Evolutionary conservation across 257 asterid species (phyloP).

Genomic region (Jaltomata sinuosa): DNA sequence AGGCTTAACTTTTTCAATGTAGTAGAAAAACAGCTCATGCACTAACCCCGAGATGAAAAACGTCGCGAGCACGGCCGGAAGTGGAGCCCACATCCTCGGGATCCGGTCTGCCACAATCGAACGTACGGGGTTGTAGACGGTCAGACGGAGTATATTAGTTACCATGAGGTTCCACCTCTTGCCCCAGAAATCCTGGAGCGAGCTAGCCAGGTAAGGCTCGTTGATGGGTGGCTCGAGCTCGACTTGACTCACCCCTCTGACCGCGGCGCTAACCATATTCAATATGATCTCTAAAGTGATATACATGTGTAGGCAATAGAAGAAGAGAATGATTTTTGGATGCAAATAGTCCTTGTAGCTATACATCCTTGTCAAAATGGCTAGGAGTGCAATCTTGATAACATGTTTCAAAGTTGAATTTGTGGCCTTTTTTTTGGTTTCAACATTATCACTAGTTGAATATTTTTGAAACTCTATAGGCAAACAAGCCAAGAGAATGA

Average conservation of each 20-base stretch:
- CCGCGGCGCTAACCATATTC: background rate
- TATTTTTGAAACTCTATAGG: conserved; percentile 29
- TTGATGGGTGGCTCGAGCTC: conserved; percentile 34
- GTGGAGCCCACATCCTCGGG: conserved; percentile 5
- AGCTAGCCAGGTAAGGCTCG: conserved; percentile 39
- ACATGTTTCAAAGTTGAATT: conserved; percentile 9
- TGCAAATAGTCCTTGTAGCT: background rate
- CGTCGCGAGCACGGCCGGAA: conserved; percentile 18
- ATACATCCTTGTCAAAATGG: background rate
- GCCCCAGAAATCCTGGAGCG: conserved; percentile 61
- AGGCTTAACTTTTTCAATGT: conserved; percentile 30
- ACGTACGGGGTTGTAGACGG: conserved; percentile 20
- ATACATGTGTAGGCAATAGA: conserved; percentile 1
- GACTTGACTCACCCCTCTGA: background rate
- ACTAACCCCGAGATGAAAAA: conserved; percentile 51
- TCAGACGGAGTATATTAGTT: conserved; percentile 25
- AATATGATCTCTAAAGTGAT: conserved; percentile 3
- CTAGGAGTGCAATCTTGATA: conserved; percentile 13
- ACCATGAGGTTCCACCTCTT: conserved; percentile 55
- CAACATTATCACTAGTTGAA: background rate
- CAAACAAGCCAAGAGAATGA: conserved; percentile 40
- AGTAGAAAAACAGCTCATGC: conserved; percentile 61
- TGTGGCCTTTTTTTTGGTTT: background rate
- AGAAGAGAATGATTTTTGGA: conserved; percentile 8
- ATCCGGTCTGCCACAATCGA: background rate